Evolutionary conservation across 192 early-diverging fungal species (phyloP).

Genomic region (Linnemannia zychae): DNA sequence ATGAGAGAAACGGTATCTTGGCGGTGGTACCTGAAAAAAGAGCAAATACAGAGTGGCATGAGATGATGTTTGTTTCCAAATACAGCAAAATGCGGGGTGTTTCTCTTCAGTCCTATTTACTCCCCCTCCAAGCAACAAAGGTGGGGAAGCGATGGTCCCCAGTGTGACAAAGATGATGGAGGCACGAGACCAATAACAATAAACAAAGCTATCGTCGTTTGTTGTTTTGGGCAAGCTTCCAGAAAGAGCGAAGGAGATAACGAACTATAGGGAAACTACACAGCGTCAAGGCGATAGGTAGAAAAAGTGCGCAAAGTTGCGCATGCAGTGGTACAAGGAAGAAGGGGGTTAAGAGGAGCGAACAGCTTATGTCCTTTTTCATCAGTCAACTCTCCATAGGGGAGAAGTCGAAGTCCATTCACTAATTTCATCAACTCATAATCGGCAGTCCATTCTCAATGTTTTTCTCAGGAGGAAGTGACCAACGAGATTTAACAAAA

Average conservation of each 20-base stretch:
- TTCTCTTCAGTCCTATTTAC: not conserved
- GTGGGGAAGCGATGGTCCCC: not conserved
- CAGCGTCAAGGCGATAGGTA: no score
- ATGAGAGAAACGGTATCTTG: no score
- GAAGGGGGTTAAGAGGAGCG: no score
- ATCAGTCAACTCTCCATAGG: no score
- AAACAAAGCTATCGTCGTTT: not conserved
- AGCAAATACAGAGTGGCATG: not conserved
- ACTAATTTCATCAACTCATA: no score
- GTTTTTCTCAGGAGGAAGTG: not conserved
- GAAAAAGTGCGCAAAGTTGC: no score
- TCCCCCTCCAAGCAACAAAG: not conserved
- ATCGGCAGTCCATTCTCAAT: no score
- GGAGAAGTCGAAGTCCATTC: no score
- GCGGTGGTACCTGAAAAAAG: not conserved
- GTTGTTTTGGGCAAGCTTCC: no score
- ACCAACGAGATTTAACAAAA: no score
- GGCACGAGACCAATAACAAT: not conserved
- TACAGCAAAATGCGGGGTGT: slow-evolving; percentile 10
- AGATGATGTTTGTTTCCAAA: not conserved
- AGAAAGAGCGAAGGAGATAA: not conserved
- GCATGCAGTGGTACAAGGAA: no score
- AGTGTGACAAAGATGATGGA: slow-evolving; percentile 14
- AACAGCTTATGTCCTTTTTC: no score
- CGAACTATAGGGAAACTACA: not conserved